These are phyloP conservation scores for Magnolia officinalis DNA, from an alignment of 164 flowering plant genomes.

Conservation along the genomic window DNA sequence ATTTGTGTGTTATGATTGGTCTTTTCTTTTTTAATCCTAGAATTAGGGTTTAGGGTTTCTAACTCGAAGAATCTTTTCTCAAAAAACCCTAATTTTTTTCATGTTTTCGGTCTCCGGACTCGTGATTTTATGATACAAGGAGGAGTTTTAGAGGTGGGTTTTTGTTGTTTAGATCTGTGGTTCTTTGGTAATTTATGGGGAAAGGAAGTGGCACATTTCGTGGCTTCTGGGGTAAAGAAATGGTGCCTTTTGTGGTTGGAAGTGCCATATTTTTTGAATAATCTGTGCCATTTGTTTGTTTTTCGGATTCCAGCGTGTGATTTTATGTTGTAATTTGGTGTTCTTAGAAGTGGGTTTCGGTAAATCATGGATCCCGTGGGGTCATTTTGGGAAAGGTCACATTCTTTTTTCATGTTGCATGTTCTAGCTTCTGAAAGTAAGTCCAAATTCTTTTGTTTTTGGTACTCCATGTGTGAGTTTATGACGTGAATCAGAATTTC, in stretches of 20 bases:
- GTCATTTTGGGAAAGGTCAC: neutral
- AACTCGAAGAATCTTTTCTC: neutral
- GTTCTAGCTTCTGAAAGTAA: neutral
- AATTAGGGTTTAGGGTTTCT: constrained; percentile 17
- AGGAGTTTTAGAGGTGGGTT: neutral
- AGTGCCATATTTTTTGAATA: neutral
- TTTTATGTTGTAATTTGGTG: neutral
- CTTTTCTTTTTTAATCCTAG: neutral
- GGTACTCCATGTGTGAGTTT: neutral
- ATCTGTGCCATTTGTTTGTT: neutral
- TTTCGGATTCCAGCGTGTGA: neutral
- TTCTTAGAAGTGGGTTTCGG: neutral
- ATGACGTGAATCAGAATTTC: neutral
- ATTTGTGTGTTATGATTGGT: neutral
- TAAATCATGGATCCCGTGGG: neutral
- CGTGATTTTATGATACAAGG: neutral
- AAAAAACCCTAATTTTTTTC: neutral
- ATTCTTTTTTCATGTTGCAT: neutral
- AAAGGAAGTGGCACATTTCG: neutral
- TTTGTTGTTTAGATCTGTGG: neutral
- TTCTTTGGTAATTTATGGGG: neutral
- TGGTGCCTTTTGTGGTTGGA: neutral
- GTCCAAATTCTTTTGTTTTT: neutral
- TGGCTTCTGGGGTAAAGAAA: neutral
- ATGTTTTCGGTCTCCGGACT: neutral